phyloP scores from a whole-genome alignment of 2,329 filamentous ascomycete species.

The Botrytis squamosa region DNA sequence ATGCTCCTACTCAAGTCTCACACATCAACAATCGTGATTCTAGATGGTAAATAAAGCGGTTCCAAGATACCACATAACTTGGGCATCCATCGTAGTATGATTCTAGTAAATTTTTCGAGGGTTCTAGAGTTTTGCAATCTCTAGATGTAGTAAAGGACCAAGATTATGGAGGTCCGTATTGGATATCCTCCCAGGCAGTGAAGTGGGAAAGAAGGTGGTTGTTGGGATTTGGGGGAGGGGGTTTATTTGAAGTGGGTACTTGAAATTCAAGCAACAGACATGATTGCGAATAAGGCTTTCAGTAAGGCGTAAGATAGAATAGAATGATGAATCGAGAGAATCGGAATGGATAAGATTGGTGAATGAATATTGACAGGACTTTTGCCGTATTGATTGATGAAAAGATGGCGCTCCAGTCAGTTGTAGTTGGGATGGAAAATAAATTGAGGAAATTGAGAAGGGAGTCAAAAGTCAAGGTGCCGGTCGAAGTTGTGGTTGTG shows the following conservation, averaged over 20 bases:
- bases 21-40: conserved; percentile 32
- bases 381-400: background rate
- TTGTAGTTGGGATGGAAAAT: background rate
- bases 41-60: conserved; percentile 35
- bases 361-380: too few species aligned
- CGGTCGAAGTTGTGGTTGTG: background rate
- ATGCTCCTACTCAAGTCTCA: conserved; percentile 27
- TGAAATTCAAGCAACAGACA: conserved; percentile 13
- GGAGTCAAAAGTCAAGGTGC: background rate
- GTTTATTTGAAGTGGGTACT: conserved; percentile 14
- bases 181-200: background rate
- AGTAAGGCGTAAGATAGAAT: background rate
- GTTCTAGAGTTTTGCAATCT: background rate
- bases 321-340: background rate
- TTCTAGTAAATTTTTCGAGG: conserved; percentile 19
- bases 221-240: background rate
- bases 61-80: conserved; percentile 38
- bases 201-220: background rate
- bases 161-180: background rate
- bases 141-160: background rate
- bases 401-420: too few species aligned
- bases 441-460: too few species aligned
- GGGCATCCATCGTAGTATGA: conserved; percentile 38
- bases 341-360: too few species aligned
- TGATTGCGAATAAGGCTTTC: conserved; percentile 9